Conservation (phyloP, 148 eudicot genomes). For the Euryodendron excelsum region DNA sequence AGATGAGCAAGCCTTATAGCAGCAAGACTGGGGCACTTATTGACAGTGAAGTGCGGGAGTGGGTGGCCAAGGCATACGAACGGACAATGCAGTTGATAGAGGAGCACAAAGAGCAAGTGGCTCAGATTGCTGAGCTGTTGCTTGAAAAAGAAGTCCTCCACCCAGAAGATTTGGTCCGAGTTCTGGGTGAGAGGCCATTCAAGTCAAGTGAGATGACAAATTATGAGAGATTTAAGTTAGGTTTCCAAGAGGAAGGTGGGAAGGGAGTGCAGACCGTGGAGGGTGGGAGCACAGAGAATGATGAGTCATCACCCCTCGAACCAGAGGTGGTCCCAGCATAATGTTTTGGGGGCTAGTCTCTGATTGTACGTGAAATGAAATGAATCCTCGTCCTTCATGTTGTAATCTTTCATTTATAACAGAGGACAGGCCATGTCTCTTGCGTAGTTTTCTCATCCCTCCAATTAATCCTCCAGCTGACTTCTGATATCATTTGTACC, state of each 20-base stretch:
- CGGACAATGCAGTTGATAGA: conserved; percentile 56
- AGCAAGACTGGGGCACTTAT: conserved; percentile 79
- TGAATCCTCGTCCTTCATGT: neutral
- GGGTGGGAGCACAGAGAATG: conserved; percentile 37
- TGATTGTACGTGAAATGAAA: conserved; percentile 13
- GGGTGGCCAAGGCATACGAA: conserved; percentile 74
- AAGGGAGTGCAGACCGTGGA: conserved; percentile 22
- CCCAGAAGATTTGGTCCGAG: conserved; percentile 71
- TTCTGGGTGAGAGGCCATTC: conserved; percentile 81
- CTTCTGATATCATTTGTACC: neutral
- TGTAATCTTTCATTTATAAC: neutral
- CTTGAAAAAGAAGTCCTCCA: conserved; percentile 89
- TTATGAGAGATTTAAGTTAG: conserved; percentile 67
- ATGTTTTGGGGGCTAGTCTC: neutral
- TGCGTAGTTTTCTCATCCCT: no score
- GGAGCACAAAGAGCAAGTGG: conserved; percentile 75
- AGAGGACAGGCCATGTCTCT: no score
- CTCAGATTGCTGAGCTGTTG: conserved; percentile 73
- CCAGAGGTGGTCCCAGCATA: conserved; percentile 67
- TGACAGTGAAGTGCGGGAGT: conserved; percentile 78
- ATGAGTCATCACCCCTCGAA: conserved; percentile 45
- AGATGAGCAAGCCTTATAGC: conserved; percentile 79
- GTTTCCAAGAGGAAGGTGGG: conserved; percentile 46
- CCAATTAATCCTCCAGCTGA: neutral
- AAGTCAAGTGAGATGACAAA: conserved; percentile 59